Conservation (phyloP, 2,329 filamentous ascomycete species). For the Neocucurbitaria cava region DNA sequence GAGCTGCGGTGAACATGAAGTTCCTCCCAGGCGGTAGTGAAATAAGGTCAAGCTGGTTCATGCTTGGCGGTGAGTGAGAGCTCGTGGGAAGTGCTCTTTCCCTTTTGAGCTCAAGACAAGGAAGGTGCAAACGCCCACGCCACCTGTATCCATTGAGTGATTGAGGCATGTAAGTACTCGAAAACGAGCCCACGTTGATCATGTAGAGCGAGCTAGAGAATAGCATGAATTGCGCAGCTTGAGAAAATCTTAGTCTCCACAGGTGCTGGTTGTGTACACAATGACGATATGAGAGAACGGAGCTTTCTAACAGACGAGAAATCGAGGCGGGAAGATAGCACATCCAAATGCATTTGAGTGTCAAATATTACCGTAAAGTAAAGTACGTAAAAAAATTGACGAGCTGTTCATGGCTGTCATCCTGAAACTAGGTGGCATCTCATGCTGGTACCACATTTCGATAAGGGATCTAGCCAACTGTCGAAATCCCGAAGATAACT, state of each 20-base stretch:
- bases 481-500: neutral
- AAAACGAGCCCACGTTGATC: too few species aligned
- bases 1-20: too few species aligned
- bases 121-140: neutral
- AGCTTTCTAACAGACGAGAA: neutral
- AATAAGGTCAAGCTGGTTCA: too few species aligned
- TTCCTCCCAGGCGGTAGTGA: too few species aligned
- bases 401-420: too few species aligned
- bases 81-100: constrained; percentile 2
- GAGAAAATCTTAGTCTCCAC: neutral
- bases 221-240: neutral
- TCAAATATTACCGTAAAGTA: too few species aligned
- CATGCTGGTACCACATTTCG: too few species aligned
- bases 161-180: neutral
- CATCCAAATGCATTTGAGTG: too few species aligned
- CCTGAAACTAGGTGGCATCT: too few species aligned
- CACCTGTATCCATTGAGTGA: neutral
- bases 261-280: neutral
- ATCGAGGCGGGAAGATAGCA: neutral
- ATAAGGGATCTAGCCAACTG: too few species aligned
- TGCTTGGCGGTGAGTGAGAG: neutral
- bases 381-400: too few species aligned
- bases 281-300: neutral
- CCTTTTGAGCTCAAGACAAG: neutral
- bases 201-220: too few species aligned